Evolutionary conservation across 257 asterid genomes (phyloP).

Genomic region (Gentiana macrophylla): DNA sequence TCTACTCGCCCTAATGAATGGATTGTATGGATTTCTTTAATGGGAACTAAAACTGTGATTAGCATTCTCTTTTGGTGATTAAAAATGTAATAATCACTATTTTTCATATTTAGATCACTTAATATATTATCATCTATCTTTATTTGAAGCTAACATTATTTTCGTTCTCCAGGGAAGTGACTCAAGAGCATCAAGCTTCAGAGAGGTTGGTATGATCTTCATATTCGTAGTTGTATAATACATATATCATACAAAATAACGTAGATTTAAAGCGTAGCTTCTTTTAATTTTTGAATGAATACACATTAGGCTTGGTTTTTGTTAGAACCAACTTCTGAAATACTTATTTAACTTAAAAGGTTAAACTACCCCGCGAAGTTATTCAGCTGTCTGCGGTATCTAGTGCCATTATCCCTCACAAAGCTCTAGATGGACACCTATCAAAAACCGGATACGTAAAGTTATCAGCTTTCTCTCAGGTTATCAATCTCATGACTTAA

Average conservation of each 20-base stretch:
- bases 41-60: too few species aligned
- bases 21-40: too few species aligned
- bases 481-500: slow-evolving; percentile 11
- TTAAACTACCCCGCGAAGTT: slow-evolving; percentile 77
- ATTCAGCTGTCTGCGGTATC: slow-evolving; percentile 68
- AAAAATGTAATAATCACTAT: too few species aligned
- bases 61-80: background rate
- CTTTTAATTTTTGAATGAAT: background rate
- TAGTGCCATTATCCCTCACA: slow-evolving; percentile 66
- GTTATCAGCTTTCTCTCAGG: slow-evolving; percentile 82
- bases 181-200: slow-evolving; percentile 30
- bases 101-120: too few species aligned
- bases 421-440: slow-evolving; percentile 52
- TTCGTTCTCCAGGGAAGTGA: slow-evolving; percentile 37
- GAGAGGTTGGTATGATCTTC: slow-evolving; percentile 47
- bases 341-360: slow-evolving; percentile 21
- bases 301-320: background rate
- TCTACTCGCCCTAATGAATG: too few species aligned
- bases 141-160: background rate
- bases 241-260: background rate
- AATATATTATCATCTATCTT: too few species aligned
- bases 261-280: too few species aligned
- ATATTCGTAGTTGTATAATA: background rate
- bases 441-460: slow-evolving; percentile 77
- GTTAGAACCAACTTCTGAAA: background rate